Conservation (phyloP, 73 alveolate species). For the Uronychia binucleata region DNA sequence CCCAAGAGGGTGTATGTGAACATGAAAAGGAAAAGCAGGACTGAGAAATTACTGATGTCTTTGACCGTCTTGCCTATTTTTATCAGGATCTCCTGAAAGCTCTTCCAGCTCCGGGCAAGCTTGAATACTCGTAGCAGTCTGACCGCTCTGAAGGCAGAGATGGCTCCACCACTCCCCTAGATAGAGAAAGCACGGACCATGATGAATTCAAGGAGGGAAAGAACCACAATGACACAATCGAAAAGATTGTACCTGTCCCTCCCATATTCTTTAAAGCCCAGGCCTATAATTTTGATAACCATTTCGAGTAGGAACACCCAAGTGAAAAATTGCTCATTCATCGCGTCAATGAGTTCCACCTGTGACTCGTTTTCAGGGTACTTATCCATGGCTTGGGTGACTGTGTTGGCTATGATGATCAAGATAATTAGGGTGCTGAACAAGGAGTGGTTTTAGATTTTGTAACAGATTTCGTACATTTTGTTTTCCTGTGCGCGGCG, state of each 20-base stretch:
- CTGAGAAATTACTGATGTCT: slow-evolving; percentile 31
- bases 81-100: slow-evolving; percentile 22
- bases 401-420: slow-evolving; percentile 23
- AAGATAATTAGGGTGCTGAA: slow-evolving; percentile 14
- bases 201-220: slow-evolving; percentile 41
- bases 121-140: slow-evolving; percentile 38
- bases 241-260: slow-evolving; percentile 31
- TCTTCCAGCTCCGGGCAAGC: slow-evolving; percentile 42
- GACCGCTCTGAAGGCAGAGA: slow-evolving; percentile 42
- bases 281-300: slow-evolving; percentile 28
- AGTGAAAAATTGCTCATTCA: slow-evolving; percentile 26
- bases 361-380: slow-evolving; percentile 2
- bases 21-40: slow-evolving; percentile 32
- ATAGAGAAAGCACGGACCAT: slow-evolving; percentile 2
- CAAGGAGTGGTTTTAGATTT: not conserved
- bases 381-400: slow-evolving; percentile 12
- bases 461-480: slow-evolving; percentile 6
- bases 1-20: slow-evolving; percentile 51
- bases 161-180: slow-evolving; percentile 37
- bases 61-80: slow-evolving; percentile 25
- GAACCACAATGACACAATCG: slow-evolving; percentile 26
- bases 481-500: slow-evolving; percentile 7
- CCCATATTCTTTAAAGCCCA: slow-evolving; percentile 23
- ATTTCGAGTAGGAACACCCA: slow-evolving; percentile 24
- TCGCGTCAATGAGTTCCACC: not conserved